Percentiles rank a stretch among this genome's conserved stretches.
Conservation (phyloP, 177 flowering plant species). For the Tripterygium wilfordii region DNA sequence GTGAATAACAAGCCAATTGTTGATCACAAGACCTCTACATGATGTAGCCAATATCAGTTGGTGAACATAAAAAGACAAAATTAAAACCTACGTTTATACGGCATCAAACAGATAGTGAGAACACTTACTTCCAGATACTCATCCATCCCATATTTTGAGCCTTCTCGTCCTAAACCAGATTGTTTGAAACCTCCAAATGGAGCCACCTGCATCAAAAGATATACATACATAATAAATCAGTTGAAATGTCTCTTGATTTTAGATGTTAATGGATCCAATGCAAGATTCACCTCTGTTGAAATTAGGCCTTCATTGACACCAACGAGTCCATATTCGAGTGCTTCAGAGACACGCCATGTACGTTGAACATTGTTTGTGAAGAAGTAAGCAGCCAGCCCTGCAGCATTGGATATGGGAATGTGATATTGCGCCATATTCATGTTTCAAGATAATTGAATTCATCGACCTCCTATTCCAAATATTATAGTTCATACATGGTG, state of each 20-base stretch:
- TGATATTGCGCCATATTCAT: not conserved
- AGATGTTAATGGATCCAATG: not conserved
- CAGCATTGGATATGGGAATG: not conserved
- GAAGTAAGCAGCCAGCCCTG: constrained; percentile 90
- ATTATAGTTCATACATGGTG: too few relatives aligned
- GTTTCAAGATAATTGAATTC: too few relatives aligned
- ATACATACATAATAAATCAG: too few relatives aligned
- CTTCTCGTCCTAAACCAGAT: constrained; percentile 97
- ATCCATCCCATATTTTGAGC: constrained; percentile 94
- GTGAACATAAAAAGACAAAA: too few relatives aligned
- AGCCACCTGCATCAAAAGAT: constrained; percentile 68
- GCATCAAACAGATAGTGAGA: too few relatives aligned
- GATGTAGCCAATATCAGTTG: too few relatives aligned
- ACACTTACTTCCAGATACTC: constrained; percentile 85
- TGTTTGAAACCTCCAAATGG: constrained; percentile 97
- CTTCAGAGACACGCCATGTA: constrained; percentile 93
- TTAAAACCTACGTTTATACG: too few relatives aligned
- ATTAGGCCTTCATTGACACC: constrained; percentile 95
- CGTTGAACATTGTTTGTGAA: constrained; percentile 77
- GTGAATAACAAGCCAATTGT: too few relatives aligned
- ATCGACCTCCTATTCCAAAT: too few relatives aligned
- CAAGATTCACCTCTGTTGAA: constrained; percentile 68
- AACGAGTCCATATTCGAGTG: constrained; percentile 94
- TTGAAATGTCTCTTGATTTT: too few relatives aligned
- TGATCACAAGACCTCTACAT: too few relatives aligned